These are phyloP conservation scores for Claviceps lovelessii DNA, from an alignment of 2,329 filamentous ascomycete species.

Conservation along the genomic window DNA sequence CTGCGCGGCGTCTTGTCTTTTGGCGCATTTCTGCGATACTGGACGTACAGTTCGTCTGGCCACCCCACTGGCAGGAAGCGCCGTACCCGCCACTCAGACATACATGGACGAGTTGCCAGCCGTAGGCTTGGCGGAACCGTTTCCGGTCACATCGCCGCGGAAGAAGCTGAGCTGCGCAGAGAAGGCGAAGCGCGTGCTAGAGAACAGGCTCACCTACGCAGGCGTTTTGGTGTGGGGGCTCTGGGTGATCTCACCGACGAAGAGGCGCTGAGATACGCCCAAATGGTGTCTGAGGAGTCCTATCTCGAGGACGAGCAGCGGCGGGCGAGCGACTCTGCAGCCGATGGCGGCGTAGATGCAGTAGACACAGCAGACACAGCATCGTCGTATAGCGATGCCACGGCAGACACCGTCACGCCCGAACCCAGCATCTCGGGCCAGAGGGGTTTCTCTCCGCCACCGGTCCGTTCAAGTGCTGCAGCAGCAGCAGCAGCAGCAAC, in stretches of 20 bases:
- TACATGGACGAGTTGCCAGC: conserved; percentile 34
- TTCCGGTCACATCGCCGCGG: conserved; percentile 72
- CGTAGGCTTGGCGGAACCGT: conserved; percentile 52
- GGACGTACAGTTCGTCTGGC: conserved; percentile 79
- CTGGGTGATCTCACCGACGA: conserved; percentile 53
- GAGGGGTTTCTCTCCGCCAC: conserved; percentile 17
- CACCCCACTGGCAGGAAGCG: conserved; percentile 66
- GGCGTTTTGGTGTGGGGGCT: conserved; percentile 67
- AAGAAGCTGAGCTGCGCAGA: conserved; percentile 62
- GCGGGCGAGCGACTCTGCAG: conserved; percentile 37
- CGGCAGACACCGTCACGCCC: conserved; percentile 36
- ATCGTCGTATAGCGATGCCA: conserved; percentile 28
- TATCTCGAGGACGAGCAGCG: conserved; percentile 43
- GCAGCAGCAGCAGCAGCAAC: not conserved
- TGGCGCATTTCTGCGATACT: conserved; percentile 77
- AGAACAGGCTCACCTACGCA: conserved; percentile 56
- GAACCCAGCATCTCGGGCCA: conserved; percentile 35
- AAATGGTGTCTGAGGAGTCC: conserved; percentile 50
- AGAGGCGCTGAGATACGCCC: conserved; percentile 49
- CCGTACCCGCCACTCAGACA: conserved; percentile 53
- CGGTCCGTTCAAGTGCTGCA: conserved; percentile 1
- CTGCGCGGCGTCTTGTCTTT: conserved; percentile 78
- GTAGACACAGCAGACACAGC: conserved; percentile 22
- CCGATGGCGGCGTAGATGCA: conserved; percentile 30
- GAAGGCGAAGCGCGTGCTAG: conserved; percentile 54